Evolutionary conservation across 1,284 basidiomycete species (phyloP).

Genomic region (Sanghuangporus weigelae): DNA sequence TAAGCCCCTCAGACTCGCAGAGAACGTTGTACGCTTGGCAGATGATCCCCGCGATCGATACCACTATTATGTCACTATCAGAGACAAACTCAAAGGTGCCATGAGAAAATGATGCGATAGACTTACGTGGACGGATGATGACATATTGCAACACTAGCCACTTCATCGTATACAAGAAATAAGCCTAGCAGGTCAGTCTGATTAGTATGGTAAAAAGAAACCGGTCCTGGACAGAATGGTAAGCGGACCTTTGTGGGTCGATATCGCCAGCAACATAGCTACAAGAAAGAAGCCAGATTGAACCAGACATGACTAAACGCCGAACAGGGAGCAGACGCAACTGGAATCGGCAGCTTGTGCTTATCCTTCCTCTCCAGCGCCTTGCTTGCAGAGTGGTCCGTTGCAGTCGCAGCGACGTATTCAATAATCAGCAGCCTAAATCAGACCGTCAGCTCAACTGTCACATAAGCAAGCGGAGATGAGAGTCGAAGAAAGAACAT

Average conservation of each 20-base stretch:
- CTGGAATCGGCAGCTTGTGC: conserved; percentile 64
- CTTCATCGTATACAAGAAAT: conserved; percentile 88
- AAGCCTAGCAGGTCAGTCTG: conserved; percentile 41
- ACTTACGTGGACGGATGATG: conserved; percentile 65
- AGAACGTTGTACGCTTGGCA: conserved; percentile 63
- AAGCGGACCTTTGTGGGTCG: conserved; percentile 68
- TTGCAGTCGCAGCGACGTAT: conserved; percentile 69
- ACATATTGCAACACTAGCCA: conserved; percentile 85
- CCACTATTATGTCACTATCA: conserved; percentile 24
- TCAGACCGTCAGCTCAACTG: conserved; percentile 23
- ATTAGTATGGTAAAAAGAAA: neutral
- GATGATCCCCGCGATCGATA: conserved; percentile 72
- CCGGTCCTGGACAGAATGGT: neutral
- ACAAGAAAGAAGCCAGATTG: neutral
- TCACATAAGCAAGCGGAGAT: conserved; percentile 18
- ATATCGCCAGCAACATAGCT: conserved; percentile 75
- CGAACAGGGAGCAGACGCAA: conserved; percentile 29
- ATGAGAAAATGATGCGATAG: neutral
- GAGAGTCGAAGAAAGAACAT: conserved; percentile 28
- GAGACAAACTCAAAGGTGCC: neutral
- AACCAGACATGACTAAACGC: neutral
- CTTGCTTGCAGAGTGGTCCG: conserved; percentile 52
- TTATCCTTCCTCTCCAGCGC: conserved; percentile 82
- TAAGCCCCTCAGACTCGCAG: conserved; percentile 58
- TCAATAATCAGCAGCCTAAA: conserved; percentile 75